A percentile compares a stretch with the other conserved stretches of the same genome.
phyloP scores from a whole-genome alignment of 176 grass and related monocot genomes.

The Sorghum bicolor region DNA sequence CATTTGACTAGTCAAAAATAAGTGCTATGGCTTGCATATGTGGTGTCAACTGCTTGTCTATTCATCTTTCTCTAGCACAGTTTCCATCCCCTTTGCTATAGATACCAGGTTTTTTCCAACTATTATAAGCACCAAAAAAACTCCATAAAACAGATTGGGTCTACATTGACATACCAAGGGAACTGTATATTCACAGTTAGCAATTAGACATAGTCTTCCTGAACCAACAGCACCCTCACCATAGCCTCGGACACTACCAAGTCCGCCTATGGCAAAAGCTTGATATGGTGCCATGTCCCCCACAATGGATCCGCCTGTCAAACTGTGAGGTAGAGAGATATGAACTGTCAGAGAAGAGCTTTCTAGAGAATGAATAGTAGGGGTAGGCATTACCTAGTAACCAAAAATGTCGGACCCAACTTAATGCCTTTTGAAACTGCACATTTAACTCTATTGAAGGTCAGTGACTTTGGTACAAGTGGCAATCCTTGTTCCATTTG shows the following conservation, averaged over 20 bases:
- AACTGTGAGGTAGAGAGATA: conserved; percentile 48
- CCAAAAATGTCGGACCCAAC: conserved; percentile 78
- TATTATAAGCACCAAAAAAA: conserved; percentile 9
- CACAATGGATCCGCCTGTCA: conserved; percentile 94
- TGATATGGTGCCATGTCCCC: conserved; percentile 99
- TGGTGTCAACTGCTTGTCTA: conserved; percentile 11
- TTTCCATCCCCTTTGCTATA: background rate
- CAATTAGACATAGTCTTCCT: conserved; percentile 83
- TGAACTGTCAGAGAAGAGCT: conserved; percentile 4
- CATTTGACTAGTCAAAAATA: conserved; percentile 2
- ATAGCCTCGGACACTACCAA: conserved; percentile 93
- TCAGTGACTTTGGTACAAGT: conserved; percentile 72
- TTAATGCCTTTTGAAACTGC: conserved; percentile 82
- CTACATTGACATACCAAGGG: conserved; percentile 77
- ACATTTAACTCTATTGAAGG: conserved; percentile 95
- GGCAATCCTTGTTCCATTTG: conserved; percentile 99
- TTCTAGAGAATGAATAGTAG: conserved; percentile 13
- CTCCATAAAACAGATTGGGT: background rate
- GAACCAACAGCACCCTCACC: conserved; percentile 89
- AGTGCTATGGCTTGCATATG: background rate
- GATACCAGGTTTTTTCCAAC: background rate
- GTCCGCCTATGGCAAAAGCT: conserved; percentile 91
- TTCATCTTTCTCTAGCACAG: background rate
- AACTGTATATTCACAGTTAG: conserved; percentile 80
- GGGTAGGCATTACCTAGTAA: conserved; percentile 58